These are phyloP conservation scores for Colletotrichum chlorophyti DNA, from an alignment of 2,329 filamentous ascomycete genomes.

Conservation along the genomic window DNA sequence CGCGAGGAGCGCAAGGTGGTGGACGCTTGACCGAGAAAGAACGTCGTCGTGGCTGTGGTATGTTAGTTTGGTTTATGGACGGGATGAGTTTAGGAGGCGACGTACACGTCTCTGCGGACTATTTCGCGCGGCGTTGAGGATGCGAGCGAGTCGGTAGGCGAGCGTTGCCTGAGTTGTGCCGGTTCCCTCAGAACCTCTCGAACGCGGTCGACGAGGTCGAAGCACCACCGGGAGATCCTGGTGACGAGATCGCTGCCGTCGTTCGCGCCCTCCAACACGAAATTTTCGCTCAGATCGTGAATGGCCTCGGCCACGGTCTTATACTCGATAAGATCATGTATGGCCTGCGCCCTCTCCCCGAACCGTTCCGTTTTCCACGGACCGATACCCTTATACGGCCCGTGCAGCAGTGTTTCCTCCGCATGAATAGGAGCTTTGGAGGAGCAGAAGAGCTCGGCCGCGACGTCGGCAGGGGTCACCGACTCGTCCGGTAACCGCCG, in stretches of 20 bases:
- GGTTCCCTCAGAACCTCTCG: background rate
- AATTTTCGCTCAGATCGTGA: background rate
- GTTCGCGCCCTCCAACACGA: background rate
- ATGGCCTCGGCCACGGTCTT: constrained; percentile 17
- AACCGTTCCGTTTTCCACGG: background rate
- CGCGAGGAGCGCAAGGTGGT: constrained; percentile 7
- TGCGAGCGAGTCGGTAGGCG: constrained; percentile 13
- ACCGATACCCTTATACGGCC: constrained; percentile 7
- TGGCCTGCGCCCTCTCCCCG: background rate
- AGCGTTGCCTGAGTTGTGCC: background rate
- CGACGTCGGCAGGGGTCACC: background rate
- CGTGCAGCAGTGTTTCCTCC: constrained; percentile 3
- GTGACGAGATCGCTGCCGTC: background rate
- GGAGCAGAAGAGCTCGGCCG: constrained; percentile 11
- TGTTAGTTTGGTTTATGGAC: background rate
- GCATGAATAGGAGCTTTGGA: background rate
- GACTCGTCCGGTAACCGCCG: background rate
- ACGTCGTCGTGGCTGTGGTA: constrained; percentile 7
- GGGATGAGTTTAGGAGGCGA: background rate
- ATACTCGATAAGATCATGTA: constrained; percentile 4
- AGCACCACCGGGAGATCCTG: background rate
- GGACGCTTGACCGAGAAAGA: constrained; percentile 6
- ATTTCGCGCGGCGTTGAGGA: background rate
- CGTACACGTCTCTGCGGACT: constrained; percentile 18
- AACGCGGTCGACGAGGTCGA: constrained; percentile 10